Percentiles rank a stretch among this genome's conserved stretches.
These are phyloP conservation scores for Rhodotorula paludigena DNA, from an alignment of 768 basidiomycete species.

Conservation along the genomic window DNA sequence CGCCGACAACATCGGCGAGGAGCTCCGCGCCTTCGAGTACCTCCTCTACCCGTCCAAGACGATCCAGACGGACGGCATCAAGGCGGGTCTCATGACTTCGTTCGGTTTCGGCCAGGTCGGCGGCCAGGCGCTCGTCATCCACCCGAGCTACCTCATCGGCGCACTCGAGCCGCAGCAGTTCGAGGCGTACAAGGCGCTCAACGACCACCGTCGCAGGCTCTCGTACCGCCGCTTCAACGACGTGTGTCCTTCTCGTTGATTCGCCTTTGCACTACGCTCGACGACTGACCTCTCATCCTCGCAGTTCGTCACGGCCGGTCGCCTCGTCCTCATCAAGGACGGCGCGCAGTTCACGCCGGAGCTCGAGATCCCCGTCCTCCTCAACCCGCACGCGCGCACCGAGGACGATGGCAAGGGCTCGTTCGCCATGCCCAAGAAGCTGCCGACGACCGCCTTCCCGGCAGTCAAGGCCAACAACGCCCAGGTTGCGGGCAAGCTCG, in stretches of 20 bases:
- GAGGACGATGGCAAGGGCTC: slow-evolving; percentile 75
- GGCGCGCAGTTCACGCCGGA: slow-evolving; percentile 70
- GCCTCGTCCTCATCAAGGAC: slow-evolving; percentile 88
- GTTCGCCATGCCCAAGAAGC: slow-evolving; percentile 68
- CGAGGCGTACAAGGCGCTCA: slow-evolving; percentile 67
- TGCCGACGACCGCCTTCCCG: slow-evolving; percentile 46
- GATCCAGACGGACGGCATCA: slow-evolving; percentile 71
- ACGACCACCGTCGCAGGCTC: slow-evolving; percentile 65
- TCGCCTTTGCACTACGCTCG: not conserved
- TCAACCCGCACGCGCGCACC: slow-evolving; percentile 89
- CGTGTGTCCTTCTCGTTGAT: not conserved
- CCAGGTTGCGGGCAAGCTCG: slow-evolving; percentile 22
- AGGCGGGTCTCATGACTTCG: slow-evolving; percentile 60
- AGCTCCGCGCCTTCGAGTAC: slow-evolving; percentile 76
- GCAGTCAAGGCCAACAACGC: slow-evolving; percentile 21
- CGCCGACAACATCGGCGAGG: slow-evolving; percentile 47
- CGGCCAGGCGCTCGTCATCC: slow-evolving; percentile 77
- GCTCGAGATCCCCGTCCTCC: slow-evolving; percentile 60
- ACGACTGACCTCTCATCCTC: slow-evolving; percentile 7
- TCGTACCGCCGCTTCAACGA: slow-evolving; percentile 49
- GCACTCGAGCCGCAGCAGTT: slow-evolving; percentile 72
- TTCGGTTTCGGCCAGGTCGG: slow-evolving; percentile 99
- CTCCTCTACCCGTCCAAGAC: slow-evolving; percentile 97
- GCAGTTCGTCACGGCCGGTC: slow-evolving; percentile 25
- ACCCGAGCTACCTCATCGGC: slow-evolving; percentile 86